Evolutionary conservation across 257 asterid species (phyloP).

Genomic region (Solanum okadae): DNA sequence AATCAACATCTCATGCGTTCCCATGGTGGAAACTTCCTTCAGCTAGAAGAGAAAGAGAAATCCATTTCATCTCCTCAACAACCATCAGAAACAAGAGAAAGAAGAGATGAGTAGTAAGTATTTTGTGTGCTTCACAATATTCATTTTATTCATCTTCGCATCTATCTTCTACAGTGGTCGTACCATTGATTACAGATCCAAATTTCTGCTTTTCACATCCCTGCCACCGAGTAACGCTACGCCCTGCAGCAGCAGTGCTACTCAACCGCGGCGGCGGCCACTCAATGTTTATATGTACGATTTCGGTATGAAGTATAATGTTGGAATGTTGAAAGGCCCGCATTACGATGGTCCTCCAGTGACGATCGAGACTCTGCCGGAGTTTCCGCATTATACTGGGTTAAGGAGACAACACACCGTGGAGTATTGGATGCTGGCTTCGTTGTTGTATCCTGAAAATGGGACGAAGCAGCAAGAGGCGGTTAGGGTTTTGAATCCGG

Average conservation of each 20-base stretch:
- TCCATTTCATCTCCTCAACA: background rate
- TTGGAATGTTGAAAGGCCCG: slow-evolving; percentile 24
- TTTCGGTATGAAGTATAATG: slow-evolving; percentile 29
- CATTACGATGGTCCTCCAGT: slow-evolving; percentile 16
- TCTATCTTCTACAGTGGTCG: background rate
- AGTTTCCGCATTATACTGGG: slow-evolving; percentile 29
- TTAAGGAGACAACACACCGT: slow-evolving; percentile 38
- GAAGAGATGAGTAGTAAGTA: background rate
- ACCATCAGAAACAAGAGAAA: background rate
- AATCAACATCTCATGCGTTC: background rate
- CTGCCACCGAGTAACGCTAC: slow-evolving; percentile 3
- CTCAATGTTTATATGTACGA: slow-evolving; percentile 40
- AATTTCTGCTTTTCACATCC: slow-evolving; percentile 1
- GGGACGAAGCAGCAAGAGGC: slow-evolving; percentile 29
- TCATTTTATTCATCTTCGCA: background rate
- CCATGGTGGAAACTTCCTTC: background rate
- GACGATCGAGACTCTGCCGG: slow-evolving; percentile 20
- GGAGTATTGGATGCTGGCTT: slow-evolving; percentile 55
- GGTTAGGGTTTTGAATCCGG: slow-evolving; percentile 72
- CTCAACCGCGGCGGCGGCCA: slow-evolving; percentile 8
- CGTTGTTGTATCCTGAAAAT: slow-evolving; percentile 19
- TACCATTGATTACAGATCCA: slow-evolving; percentile 14
- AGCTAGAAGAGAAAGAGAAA: background rate
- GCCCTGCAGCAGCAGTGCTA: slow-evolving; percentile 7
- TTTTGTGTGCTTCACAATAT: background rate